Evolutionary conservation across 2,329 filamentous ascomycete genomes (phyloP), one percentile per base, ranked within the genome.

Genomic region (Cercospora sesami): DNA sequence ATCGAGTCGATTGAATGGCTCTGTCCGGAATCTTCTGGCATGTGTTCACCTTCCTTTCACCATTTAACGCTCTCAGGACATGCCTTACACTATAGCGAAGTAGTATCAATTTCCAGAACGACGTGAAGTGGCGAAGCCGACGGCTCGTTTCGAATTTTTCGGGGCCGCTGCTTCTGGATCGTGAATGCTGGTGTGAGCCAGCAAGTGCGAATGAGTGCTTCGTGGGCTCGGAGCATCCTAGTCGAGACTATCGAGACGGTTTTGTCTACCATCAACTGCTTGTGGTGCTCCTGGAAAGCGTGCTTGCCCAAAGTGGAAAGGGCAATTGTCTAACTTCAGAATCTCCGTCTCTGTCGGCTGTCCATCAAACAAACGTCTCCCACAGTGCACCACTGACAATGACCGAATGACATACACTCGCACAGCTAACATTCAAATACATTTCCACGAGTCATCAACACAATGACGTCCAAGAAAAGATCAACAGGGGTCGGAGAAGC

Each of bases 401-500:
- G 3, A 5, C 9, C 36, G 36, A n/a, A 42, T 42, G 36, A n/a
- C 36, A 42, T 42, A n/a, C n/a, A n/a, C n/a, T n/a, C n/a, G n/a
- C n/a, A n/a, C n/a, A n/a, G n/a, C n/a, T n/a, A 42, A 16, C 36
- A 42, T 8, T 12, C 18, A 12, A 48, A 23, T 12, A 48, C 45
- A 48, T 42, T 8, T n/a, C 6, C 36, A 42, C 36, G 36, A 42
- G 36, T 42, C 36, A 48, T 48, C 18, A 23, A 48, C 18, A 53
- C 5, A 12, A 53, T n/a, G 48, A 53, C 48, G 23, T 16, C 2
- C 48, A 16, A 23, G 21, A 48, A 48, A 58, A 33, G 55, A 58
- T 58, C 55, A 33, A 21, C 55, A 58, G 55, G 55, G 18, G 55
- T 33, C 55, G 55, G 55, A 58, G 55, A 16, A 33, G 55, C 26